Evolutionary conservation across 768 basidiomycete genomes (phyloP).

Genomic region (Lyophyllum semitale): DNA sequence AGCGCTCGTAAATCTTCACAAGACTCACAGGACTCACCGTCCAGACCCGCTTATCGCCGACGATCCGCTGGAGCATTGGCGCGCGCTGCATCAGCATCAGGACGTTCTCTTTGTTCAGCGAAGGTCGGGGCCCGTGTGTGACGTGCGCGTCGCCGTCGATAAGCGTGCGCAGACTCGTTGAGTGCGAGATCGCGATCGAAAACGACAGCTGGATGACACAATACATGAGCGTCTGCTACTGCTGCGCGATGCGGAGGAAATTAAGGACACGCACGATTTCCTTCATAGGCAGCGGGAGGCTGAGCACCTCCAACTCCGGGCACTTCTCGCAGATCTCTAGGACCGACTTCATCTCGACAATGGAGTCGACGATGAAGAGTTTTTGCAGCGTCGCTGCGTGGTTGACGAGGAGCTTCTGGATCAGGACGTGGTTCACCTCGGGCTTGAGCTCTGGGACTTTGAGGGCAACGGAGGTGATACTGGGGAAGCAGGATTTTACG

Average conservation of each 20-base stretch:
- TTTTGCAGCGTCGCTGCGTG: slow-evolving; percentile 44
- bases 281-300: slow-evolving; percentile 50
- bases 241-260: neutral
- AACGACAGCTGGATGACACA: slow-evolving; percentile 30
- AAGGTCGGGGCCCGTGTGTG: slow-evolving; percentile 37
- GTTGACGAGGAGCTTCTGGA: slow-evolving; percentile 41
- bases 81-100: slow-evolving; percentile 41
- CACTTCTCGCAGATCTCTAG: slow-evolving; percentile 43
- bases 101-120: slow-evolving; percentile 38
- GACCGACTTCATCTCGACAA: slow-evolving; percentile 39
- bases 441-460: slow-evolving; percentile 41
- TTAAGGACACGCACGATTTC: slow-evolving; percentile 41
- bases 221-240: neutral
- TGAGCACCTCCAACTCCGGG: slow-evolving; percentile 47
- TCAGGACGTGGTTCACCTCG: slow-evolving; percentile 36
- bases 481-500: slow-evolving; percentile 31
- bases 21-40: slow-evolving; percentile 40
- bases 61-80: slow-evolving; percentile 43
- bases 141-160: slow-evolving; percentile 47
- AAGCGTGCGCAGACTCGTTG: slow-evolving; percentile 42
- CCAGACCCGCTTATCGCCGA: slow-evolving; percentile 56
- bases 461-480: slow-evolving; percentile 41
- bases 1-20: neutral
- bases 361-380: slow-evolving; percentile 50
- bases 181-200: slow-evolving; percentile 33